These are phyloP conservation scores for Sclerotinia minor DNA, from an alignment of 2,329 filamentous ascomycete species.

Conservation along the genomic window DNA sequence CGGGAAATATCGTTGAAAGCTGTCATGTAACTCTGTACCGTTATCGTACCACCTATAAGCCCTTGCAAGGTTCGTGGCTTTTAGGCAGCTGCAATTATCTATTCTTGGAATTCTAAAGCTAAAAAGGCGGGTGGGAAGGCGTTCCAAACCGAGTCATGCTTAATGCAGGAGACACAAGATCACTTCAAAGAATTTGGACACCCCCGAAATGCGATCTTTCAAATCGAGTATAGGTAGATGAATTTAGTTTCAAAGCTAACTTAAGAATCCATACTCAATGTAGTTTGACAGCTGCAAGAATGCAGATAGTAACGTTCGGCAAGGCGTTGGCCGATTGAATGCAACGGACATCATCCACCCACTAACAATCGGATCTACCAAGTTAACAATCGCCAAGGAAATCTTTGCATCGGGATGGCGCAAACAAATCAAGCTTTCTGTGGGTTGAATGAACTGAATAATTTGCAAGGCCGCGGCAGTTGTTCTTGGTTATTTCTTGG, in stretches of 20 bases:
- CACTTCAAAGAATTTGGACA: background rate
- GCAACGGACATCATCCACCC: background rate
- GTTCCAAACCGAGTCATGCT: background rate
- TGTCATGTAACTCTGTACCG: slow-evolving; percentile 7
- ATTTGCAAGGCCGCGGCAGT: background rate
- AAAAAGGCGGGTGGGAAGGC: background rate
- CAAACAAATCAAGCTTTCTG: slow-evolving; percentile 3
- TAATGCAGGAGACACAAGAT: background rate
- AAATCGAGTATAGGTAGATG: background rate
- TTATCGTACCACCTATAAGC: slow-evolving; percentile 8
- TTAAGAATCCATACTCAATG: background rate
- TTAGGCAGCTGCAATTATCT: slow-evolving; percentile 12
- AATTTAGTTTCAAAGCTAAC: background rate
- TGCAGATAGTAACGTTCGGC: background rate
- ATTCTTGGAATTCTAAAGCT: background rate
- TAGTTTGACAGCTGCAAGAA: background rate
- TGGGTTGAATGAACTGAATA: background rate
- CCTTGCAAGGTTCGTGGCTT: background rate
- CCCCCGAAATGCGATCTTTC: background rate
- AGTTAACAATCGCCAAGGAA: slow-evolving; percentile 8
- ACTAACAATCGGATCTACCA: background rate
- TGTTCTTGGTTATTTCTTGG: background rate
- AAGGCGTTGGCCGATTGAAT: background rate
- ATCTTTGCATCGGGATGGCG: slow-evolving; percentile 16
- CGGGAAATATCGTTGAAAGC: background rate